Evolutionary conservation across 345 rosid genomes (phyloP).

Genomic region (Raphanus sativus): DNA sequence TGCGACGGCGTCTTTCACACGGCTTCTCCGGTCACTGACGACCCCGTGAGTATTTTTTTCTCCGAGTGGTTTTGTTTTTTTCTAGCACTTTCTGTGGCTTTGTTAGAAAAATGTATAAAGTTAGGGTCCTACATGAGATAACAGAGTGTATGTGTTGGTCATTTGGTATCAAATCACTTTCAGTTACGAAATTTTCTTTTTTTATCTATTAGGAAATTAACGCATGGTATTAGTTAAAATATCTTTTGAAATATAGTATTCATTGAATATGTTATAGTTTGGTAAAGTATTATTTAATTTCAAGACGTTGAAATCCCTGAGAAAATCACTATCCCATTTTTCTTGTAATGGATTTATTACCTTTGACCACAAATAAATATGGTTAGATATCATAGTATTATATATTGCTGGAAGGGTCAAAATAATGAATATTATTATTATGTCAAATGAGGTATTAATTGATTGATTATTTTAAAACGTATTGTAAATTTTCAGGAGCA

Average conservation of each 20-base stretch:
- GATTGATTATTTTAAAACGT: neutral
- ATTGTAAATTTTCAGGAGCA: constrained; percentile 52
- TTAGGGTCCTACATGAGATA: constrained; percentile 1
- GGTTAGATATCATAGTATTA: neutral
- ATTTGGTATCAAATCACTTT: neutral
- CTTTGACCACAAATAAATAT: constrained; percentile 18
- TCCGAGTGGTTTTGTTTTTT: neutral
- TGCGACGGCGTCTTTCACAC: constrained; percentile 95
- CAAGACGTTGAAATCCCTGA: neutral
- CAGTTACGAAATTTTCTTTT: neutral
- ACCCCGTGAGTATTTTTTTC: constrained; percentile 59
- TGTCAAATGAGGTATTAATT: neutral
- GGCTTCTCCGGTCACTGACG: constrained; percentile 97
- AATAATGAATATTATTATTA: neutral
- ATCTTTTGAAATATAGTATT: neutral
- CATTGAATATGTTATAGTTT: neutral
- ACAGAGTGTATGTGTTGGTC: neutral
- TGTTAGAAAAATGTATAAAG: neutral
- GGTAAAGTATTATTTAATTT: neutral
- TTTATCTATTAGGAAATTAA: neutral
- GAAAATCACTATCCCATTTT: neutral
- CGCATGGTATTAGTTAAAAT: neutral
- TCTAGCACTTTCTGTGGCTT: constrained; percentile 13
- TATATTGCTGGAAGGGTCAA: neutral
- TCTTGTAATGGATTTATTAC: neutral